A percentile compares a stretch with the other conserved stretches of the same genome.
These are phyloP conservation scores for Myriosclerotinia curreyana DNA, from an alignment of 2,329 filamentous ascomycete species.

Conservation along the genomic window DNA sequence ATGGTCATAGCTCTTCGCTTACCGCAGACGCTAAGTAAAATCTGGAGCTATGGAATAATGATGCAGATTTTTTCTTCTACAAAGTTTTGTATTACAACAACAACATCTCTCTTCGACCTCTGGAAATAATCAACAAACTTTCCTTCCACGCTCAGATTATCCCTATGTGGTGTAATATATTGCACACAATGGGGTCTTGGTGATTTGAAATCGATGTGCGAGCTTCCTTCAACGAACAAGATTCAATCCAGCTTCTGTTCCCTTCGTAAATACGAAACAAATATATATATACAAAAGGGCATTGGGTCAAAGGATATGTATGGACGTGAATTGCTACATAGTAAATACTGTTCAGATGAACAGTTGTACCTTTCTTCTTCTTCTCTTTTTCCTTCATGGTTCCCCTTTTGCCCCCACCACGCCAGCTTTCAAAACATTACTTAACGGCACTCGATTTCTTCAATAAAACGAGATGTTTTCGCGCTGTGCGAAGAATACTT, in stretches of 20 bases:
- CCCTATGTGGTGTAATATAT: not conserved
- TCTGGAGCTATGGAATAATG: not conserved
- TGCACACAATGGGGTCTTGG: not conserved
- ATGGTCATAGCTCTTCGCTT: constrained; percentile 15
- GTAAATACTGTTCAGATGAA: not conserved
- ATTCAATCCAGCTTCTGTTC: not conserved
- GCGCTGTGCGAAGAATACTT: constrained; percentile 64
- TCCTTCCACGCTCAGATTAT: not conserved
- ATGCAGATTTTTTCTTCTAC: constrained; percentile 2
- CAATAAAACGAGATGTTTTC: constrained; percentile 58
- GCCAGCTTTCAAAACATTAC: constrained; percentile 27
- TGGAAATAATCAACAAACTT: not conserved
- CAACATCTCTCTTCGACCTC: not conserved
- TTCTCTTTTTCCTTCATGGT: not conserved
- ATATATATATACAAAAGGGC: constrained; percentile 4
- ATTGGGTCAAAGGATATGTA: not conserved
- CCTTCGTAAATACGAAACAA: not conserved
- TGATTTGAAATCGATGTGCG: not conserved
- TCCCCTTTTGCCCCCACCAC: constrained; percentile 1
- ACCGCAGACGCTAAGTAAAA: constrained; percentile 9
- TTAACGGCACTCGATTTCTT: constrained; percentile 24
- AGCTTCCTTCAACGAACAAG: not conserved
- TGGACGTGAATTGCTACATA: not conserved
- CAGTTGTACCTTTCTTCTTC: not conserved
- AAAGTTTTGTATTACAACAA: not conserved